A percentile compares a stretch with the other conserved stretches of the same genome.
phyloP scores from a whole-genome alignment of 306 rosid species.

The Glycine soja region DNA sequence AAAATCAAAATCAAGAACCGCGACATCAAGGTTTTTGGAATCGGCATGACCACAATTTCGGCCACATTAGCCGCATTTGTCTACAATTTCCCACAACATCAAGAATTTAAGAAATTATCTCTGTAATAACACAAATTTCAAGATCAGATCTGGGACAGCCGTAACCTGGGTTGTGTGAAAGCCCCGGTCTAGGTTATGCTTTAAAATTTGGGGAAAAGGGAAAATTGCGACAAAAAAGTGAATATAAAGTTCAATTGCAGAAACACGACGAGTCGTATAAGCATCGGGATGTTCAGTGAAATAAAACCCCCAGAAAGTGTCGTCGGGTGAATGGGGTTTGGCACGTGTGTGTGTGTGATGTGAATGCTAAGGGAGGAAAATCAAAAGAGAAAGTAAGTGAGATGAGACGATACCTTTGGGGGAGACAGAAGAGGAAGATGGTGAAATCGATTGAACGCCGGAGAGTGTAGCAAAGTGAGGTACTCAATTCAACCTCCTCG shows the following conservation, averaged over 20 bases:
- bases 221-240: not conserved
- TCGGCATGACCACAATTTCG: no score
- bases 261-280: not conserved
- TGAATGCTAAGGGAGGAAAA: not conserved
- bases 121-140: not conserved
- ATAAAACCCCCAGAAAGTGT: not conserved
- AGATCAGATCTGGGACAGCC: not conserved
- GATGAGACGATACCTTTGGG: conserved; percentile 17
- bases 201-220: not conserved
- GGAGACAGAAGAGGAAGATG: not conserved
- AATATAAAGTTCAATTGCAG: not conserved
- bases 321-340: not conserved
- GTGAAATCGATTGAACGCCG: no score
- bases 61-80: no score
- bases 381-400: not conserved
- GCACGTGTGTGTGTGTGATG: not conserved
- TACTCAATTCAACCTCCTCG: no score
- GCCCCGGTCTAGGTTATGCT: not conserved
- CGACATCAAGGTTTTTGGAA: no score
- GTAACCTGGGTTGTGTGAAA: not conserved
- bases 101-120: not conserved
- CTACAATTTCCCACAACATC: no score
- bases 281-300: not conserved
- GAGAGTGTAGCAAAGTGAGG: no score
- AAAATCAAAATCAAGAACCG: no score